Percentiles rank a stretch among this genome's conserved stretches.
phyloP scores from a whole-genome alignment of 192 early-diverging fungal species.

The Gaertneriomyces sp. region DNA sequence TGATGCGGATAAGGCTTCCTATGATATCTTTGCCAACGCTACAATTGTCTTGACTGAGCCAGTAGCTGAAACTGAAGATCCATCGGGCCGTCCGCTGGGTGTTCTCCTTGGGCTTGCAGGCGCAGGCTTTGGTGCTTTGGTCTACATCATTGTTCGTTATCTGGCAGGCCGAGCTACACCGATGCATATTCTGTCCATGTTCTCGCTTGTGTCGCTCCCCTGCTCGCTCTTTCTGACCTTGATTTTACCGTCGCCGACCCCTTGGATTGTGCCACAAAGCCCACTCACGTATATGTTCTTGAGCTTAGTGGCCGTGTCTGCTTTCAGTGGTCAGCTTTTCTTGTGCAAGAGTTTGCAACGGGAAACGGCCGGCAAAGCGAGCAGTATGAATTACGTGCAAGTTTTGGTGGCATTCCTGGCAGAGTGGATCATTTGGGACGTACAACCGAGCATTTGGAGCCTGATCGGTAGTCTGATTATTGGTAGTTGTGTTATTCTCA shows the following conservation, averaged over 20 bases:
- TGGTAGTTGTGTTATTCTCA: slow-evolving; percentile 16
- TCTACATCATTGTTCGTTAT: slow-evolving; percentile 23
- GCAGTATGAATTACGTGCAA: slow-evolving; percentile 30
- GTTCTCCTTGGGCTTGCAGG: slow-evolving; percentile 20
- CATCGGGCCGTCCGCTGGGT: slow-evolving; percentile 5
- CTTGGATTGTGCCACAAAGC: slow-evolving; percentile 17
- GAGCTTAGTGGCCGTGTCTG: slow-evolving; percentile 4
- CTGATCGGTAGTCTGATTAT: slow-evolving; percentile 20
- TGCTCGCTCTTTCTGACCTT: slow-evolving; percentile 2
- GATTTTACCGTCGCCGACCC: slow-evolving; percentile 2
- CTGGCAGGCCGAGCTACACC: slow-evolving; percentile 11
- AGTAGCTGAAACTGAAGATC: background rate
- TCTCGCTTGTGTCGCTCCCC: slow-evolving; percentile 25
- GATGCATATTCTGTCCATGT: slow-evolving; percentile 18
- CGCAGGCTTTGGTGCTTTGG: slow-evolving; percentile 21
- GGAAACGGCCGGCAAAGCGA: slow-evolving; percentile 23
- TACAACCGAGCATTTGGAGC: slow-evolving; percentile 14
- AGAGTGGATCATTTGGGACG: slow-evolving; percentile 26
- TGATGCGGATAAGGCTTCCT: background rate
- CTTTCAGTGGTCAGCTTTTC: slow-evolving; percentile 24
- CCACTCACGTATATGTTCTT: slow-evolving; percentile 25
- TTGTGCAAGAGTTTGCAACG: slow-evolving; percentile 20
- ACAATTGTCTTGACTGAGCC: background rate
- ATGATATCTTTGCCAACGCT: background rate
- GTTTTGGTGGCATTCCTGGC: slow-evolving; percentile 32